These are phyloP conservation scores for Malus sieversii DNA, from an alignment of 306 rosid genomes.

Conservation along the genomic window DNA sequence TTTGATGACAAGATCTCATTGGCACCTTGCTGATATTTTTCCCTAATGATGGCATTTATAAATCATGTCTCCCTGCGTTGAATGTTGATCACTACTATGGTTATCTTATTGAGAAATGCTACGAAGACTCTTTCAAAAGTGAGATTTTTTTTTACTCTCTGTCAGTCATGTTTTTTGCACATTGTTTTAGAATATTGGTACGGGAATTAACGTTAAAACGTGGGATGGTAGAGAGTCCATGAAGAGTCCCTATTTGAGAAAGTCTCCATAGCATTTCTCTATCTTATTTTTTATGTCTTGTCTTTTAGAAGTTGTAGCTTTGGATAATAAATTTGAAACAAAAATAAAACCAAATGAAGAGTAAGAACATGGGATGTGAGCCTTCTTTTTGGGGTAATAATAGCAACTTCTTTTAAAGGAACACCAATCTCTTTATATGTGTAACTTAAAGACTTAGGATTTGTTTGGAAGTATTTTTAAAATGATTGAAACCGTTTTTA, in stretches of 20 bases:
- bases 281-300: background rate
- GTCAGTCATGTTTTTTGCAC: no score
- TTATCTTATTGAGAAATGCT: no score
- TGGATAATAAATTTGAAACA: background rate
- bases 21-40: background rate
- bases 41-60: background rate
- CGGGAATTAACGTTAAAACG: no score
- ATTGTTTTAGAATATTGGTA: no score
- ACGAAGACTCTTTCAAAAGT: no score
- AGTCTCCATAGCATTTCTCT: no score
- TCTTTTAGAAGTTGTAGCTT: background rate
- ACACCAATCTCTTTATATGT: background rate
- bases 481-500: no score
- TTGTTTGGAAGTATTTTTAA: no score
- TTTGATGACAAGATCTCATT: background rate
- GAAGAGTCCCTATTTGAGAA: no score
- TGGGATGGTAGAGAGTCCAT: no score
- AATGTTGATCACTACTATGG: background rate
- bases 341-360: background rate
- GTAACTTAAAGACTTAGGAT: no score
- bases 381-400: background rate
- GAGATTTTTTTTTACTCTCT: accelerated
- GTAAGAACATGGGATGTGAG: background rate
- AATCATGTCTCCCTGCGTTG: background rate
- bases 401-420: background rate